Evolutionary conservation across 352 stramenopile genomes (phyloP), one percentile per base, ranked within the genome.

Genomic region (Globisporangium barbulae): DNA sequence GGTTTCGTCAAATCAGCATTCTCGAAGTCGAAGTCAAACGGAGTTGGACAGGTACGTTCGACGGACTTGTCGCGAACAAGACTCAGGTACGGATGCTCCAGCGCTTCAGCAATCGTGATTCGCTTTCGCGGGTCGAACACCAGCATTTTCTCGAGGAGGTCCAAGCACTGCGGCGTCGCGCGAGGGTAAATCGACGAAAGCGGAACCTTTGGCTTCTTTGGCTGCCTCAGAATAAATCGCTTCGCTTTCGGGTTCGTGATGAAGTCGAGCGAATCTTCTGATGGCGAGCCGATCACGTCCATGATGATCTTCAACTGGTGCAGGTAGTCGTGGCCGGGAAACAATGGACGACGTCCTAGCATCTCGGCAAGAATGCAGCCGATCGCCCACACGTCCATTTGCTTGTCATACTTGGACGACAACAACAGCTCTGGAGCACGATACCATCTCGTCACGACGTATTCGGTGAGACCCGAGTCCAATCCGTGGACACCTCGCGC

Each of bases 81-180:
- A 55, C 71, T 81, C 68, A 96, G 70, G 55, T 94, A 96, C 37
- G 85, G 84, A 60, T 96, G 88, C 30, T 79, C 81, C 5, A 96
- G 70, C 8, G 85, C 85, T 39, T 94, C 76, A 3, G 82, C 73
- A 59, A 94, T 91, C 42, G 84, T 90, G 57, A 94, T 91, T 59
- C 86, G 81, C 64, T 89, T 95, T 25, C 78, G 74, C 13, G 96
- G 95, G 70, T 98, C 91, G 37, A 98, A 98, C 10, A 91, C 75
- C 10, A 98, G 81, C 90, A 98, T 97, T 57, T 92, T 91, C 56
- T 97, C 79, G 5, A 98, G 77, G 45, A 98, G 63, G 72, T 98
- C 90, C 6, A 98, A 72, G 30, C 86, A 96, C 53, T 87, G 72
- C 5, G 84, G 73, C 17, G 76, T 95, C 13, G 89, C 89, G 42